Base-by-base conservation (phyloP, 345 rosid genomes). In the Linum lewisii region DNA sequence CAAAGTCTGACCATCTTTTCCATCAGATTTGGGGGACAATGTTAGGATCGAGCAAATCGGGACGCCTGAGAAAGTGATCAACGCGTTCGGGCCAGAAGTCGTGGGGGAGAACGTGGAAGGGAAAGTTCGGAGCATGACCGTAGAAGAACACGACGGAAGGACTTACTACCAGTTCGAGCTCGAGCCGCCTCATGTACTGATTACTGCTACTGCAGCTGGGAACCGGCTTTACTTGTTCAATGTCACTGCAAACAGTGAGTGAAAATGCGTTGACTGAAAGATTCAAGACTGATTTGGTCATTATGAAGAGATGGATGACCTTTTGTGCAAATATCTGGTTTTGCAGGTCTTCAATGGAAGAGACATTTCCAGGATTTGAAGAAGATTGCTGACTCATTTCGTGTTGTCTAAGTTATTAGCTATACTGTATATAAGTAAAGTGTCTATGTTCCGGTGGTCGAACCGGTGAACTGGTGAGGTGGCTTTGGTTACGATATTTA, bases 141-240 rank as follows among this genome's bases (percentile, higher is more conserved):
- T 83, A 50, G 78, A 72, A 2, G 81, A 88, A 72, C 87, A 85
- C 55, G 77, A 74, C 0, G 96, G 98, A 66, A 80, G 95, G 64
- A 79, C 61, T 54, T 88, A 91, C 65, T 88, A 91, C 79, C 96
- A 78, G 66, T 91, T 62, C 42, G 95, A 91, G 74, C 67, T 91
- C 77, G 98, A 91, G 81, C 95, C 96, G 1, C 98, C 98, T 51
- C 95, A 91, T 70, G 84, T 57, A 18, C 79, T 91, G 61, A 88
- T 91, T 66, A 91, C 92, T 0, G 98, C 98, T 73, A 88, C 98
- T 36, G 98, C 96, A 24, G 96, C 96, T 0, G 98, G 98, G 38
- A 91, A 88, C 71, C 95, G 98, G 10, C 77, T 91, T 55, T 91
- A 88, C 79, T 68, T 91, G 73, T 91, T 91, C 63, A 74, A 57